A percentile compares a stretch with the other conserved stretches of the same genome.
phyloP scores from a whole-genome alignment of 306 rosid genomes.

The Corylus americana region DNA sequence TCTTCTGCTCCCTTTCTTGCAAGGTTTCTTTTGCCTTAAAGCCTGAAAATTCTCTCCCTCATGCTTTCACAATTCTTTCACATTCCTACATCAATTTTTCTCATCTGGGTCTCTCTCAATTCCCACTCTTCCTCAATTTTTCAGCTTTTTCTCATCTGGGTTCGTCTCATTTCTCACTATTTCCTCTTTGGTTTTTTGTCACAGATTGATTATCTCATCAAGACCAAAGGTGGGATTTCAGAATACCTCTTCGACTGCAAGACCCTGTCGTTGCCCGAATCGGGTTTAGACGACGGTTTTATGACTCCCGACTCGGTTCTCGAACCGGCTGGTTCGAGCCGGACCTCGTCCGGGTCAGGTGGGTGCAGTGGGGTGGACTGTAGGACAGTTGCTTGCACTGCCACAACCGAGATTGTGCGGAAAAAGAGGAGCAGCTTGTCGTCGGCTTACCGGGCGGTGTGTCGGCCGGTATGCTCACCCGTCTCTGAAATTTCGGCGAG shows the following conservation, averaged over 20 bases:
- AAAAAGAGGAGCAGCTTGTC: conserved; percentile 54
- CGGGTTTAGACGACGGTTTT: conserved; percentile 53
- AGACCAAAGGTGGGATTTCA: conserved; percentile 49
- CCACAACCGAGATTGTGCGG: conserved; percentile 71
- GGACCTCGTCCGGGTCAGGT: conserved; percentile 67
- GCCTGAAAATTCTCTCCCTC: not conserved
- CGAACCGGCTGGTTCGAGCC: conserved; percentile 64
- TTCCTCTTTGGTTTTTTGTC: not conserved
- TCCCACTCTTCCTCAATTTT: conserved; percentile 5
- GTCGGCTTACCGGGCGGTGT: conserved; percentile 33
- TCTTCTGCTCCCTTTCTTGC: conserved; percentile 87
- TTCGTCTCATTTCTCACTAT: not conserved
- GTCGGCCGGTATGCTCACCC: conserved; percentile 51
- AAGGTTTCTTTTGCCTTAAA: conserved; percentile 46
- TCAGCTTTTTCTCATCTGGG: not conserved
- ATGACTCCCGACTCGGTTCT: conserved; percentile 82
- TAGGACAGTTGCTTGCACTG: conserved; percentile 58
- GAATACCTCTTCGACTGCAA: conserved; percentile 68
- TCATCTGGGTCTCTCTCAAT: not conserved
- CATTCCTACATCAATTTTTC: not conserved
- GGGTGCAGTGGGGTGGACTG: conserved; percentile 53
- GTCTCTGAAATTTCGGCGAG: conserved; percentile 48
- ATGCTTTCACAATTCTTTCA: not conserved
- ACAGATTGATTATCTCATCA: conserved; percentile 59
- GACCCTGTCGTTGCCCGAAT: conserved; percentile 59